These are phyloP conservation scores for Gyrodon lividus DNA, from an alignment of 768 basidiomycete species.

Conservation along the genomic window DNA sequence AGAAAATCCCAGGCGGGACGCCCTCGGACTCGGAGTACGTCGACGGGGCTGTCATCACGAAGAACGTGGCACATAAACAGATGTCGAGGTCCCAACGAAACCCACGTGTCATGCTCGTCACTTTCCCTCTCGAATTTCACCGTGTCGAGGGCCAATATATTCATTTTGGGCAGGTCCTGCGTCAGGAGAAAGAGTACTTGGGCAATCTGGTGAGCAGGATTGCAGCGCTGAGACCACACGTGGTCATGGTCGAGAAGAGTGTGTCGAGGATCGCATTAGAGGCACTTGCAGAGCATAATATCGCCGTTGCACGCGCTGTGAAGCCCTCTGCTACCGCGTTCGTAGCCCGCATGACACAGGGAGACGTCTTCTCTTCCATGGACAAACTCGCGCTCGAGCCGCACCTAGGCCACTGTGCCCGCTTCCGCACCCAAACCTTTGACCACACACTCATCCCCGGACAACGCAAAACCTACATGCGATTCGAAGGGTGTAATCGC, in stretches of 20 bases:
- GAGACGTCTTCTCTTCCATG: conserved; percentile 93
- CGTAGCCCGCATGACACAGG: conserved; percentile 92
- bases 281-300: conserved; percentile 77
- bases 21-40: conserved; percentile 96
- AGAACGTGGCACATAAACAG: conserved; percentile 95
- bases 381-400: conserved; percentile 91
- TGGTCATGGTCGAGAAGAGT: conserved; percentile 88
- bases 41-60: conserved; percentile 94
- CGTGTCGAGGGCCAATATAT: conserved; percentile 91
- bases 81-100: conserved; percentile 84
- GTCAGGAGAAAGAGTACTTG: conserved; percentile 92
- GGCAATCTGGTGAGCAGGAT: conserved; percentile 86
- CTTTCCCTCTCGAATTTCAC: conserved; percentile 92
- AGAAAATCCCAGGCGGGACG: conserved; percentile 93
- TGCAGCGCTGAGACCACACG: conserved; percentile 86
- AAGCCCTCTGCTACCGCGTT: conserved; percentile 85
- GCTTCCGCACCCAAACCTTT: conserved; percentile 88
- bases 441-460: conserved; percentile 96
- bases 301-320: conserved; percentile 87
- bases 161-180: conserved; percentile 85
- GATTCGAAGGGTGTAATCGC: conserved; percentile 92
- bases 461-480: conserved; percentile 92
- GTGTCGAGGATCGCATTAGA: conserved; percentile 91
- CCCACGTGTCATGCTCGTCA: conserved; percentile 94
- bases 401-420: conserved; percentile 81